Conservation (phyloP, 768 basidiomycete genomes). For the Gloeopeniophorella convolvens region DNA sequence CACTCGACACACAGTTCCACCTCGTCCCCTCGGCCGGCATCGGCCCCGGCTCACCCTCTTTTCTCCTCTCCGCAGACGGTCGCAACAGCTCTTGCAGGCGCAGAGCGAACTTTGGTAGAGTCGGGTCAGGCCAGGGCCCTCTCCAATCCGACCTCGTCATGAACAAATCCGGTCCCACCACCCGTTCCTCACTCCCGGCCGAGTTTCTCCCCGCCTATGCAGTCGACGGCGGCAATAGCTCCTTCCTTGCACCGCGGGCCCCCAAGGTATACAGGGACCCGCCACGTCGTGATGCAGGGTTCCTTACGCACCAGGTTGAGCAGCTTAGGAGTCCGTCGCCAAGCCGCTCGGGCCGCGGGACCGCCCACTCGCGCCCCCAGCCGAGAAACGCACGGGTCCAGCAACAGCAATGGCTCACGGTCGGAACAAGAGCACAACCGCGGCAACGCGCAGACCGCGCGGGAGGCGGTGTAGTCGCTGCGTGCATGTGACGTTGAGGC, state of each 20-base stretch:
- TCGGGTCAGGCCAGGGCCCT: constrained; percentile 43
- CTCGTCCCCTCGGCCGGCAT: constrained; percentile 46
- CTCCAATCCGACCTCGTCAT: constrained; percentile 33
- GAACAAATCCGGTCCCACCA: constrained; percentile 22
- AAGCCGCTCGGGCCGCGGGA: too few species aligned
- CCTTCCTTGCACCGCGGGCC: constrained; percentile 49
- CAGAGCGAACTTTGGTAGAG: constrained; percentile 51
- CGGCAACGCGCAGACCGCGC: too few species aligned
- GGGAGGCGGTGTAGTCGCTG: too few species aligned
- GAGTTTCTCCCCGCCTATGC: constrained; percentile 11
- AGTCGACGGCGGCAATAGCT: constrained; percentile 39
- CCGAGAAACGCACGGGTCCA: too few species aligned
- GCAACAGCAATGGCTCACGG: too few species aligned
- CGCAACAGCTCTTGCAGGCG: constrained; percentile 37
- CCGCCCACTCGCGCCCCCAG: too few species aligned
- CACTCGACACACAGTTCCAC: constrained; percentile 32
- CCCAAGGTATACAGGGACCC: too few species aligned
- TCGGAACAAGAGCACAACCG: too few species aligned
- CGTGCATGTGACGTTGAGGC: too few species aligned
- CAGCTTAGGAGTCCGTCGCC: too few species aligned
- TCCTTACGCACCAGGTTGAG: too few species aligned
- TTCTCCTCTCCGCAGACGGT: constrained; percentile 28
- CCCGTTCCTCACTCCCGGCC: neutral
- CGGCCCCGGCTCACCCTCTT: constrained; percentile 48
- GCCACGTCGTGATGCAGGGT: too few species aligned